phyloP scores from a whole-genome alignment of 2,329 filamentous ascomycete species.

The Nothomitra cinnamomea region DNA sequence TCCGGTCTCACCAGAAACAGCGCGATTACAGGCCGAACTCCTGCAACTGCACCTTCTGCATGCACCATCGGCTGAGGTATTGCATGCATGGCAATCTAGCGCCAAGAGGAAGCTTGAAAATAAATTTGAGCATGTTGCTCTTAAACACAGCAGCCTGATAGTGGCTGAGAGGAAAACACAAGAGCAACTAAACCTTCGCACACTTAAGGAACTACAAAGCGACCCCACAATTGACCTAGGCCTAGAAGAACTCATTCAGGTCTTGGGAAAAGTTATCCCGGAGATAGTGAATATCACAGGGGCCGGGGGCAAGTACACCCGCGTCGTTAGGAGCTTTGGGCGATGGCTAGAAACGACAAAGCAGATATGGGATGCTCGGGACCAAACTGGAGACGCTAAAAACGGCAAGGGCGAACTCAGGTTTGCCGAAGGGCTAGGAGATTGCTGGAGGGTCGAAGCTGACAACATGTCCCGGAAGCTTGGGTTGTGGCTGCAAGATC shows the following conservation, averaged over 20 bases:
- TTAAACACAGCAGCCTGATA: conserved; percentile 19
- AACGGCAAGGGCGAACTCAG: not conserved
- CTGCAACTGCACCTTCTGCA: conserved; percentile 23
- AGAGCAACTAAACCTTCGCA: conserved; percentile 21
- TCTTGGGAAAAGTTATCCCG: conserved; percentile 20
- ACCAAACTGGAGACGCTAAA: not conserved
- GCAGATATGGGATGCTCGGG: not conserved
- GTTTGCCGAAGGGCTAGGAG: not conserved
- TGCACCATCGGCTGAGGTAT: conserved; percentile 6
- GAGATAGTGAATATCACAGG: conserved; percentile 14
- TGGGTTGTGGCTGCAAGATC: conserved; percentile 16
- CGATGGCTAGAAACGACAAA: not conserved
- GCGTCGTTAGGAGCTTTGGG: not conserved
- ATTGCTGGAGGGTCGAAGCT: conserved; percentile 8
- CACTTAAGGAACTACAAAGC: conserved; percentile 18
- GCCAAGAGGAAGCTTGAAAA: conserved; percentile 17
- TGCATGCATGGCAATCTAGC: conserved; percentile 18
- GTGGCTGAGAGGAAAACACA: conserved; percentile 20
- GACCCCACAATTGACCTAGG: conserved; percentile 15
- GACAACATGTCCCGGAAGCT: conserved; percentile 20
- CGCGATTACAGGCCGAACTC: conserved; percentile 21
- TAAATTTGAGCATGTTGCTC: conserved; percentile 23
- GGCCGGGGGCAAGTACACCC: not conserved
- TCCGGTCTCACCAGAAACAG: conserved; percentile 13
- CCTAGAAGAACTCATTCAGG: conserved; percentile 20